Evolutionary conservation across 2,329 filamentous ascomycete species (phyloP).

Genomic region (Penicillium nordicum): DNA sequence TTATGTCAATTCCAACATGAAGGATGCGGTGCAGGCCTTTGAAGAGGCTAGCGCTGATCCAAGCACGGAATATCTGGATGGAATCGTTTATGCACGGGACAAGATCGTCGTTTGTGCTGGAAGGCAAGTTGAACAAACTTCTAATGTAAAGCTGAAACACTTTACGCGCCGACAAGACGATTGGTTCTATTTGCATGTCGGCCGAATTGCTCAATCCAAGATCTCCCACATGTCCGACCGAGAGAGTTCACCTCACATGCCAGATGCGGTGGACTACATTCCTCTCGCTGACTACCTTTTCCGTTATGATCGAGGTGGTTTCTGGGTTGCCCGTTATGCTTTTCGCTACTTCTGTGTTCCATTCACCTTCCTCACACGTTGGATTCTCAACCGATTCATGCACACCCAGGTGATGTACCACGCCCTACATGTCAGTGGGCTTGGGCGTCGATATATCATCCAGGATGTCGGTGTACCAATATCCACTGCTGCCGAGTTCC

Average conservation of each 20-base stretch:
- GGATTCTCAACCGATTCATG: conserved; percentile 58
- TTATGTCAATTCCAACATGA: conserved; percentile 50
- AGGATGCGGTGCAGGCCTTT: conserved; percentile 50
- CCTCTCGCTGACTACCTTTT: conserved; percentile 39
- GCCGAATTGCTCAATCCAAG: neutral
- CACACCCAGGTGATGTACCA: conserved; percentile 62
- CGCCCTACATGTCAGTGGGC: conserved; percentile 58
- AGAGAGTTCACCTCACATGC: neutral
- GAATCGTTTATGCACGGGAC: conserved; percentile 58
- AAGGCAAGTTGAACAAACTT: conserved; percentile 50
- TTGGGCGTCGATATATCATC: conserved; percentile 56
- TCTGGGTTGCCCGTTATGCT: conserved; percentile 61
- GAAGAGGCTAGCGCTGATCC: conserved; percentile 43
- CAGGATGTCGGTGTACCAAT: conserved; percentile 62
- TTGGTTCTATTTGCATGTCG: conserved; percentile 71
- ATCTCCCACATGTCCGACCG: neutral
- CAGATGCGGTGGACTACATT: conserved; percentile 24
- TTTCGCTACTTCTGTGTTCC: conserved; percentile 61
- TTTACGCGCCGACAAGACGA: conserved; percentile 62
- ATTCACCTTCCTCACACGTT: conserved; percentile 59
- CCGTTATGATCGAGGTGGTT: conserved; percentile 59
- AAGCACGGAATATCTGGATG: conserved; percentile 65
- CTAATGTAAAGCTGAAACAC: conserved; percentile 33
- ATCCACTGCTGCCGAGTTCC: conserved; percentile 49
- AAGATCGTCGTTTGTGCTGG: conserved; percentile 61